phyloP scores from a whole-genome alignment of 1,139 yeast species.

The Arxiozyma telluris region DNA sequence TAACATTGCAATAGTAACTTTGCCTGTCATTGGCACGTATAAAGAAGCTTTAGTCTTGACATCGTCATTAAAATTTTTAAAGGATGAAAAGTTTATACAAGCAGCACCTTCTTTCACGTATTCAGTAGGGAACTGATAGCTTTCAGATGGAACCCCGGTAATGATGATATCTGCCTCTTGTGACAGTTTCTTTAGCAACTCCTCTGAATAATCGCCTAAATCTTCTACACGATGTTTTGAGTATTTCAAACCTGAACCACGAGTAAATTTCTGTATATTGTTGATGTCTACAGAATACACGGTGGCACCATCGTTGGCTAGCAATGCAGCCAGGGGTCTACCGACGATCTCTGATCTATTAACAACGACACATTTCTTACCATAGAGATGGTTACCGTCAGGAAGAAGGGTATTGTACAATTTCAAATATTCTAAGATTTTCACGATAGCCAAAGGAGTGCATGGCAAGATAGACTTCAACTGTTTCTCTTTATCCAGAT shows the following conservation, averaged over 20 bases:
- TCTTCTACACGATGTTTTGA: conserved; percentile 79
- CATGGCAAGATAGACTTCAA: conserved; percentile 90
- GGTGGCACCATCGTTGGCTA: conserved; percentile 96
- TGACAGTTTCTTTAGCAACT: conserved; percentile 53
- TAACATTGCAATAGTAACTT: conserved; percentile 91
- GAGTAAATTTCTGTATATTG: conserved; percentile 80
- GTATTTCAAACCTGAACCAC: conserved; percentile 84
- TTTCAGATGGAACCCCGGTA: conserved; percentile 85
- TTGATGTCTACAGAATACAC: conserved; percentile 87
- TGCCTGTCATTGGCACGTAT: conserved; percentile 92
- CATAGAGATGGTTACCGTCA: conserved; percentile 86
- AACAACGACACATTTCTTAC: conserved; percentile 81
- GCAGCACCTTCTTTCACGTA: conserved; percentile 79
- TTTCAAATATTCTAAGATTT: conserved; percentile 81
- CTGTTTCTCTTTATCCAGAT: conserved; percentile 55
- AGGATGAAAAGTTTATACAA: conserved; percentile 81
- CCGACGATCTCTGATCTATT: conserved; percentile 96
- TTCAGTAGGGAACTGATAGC: conserved; percentile 78
- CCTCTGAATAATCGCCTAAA: conserved; percentile 38
- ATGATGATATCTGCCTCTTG: conserved; percentile 79
- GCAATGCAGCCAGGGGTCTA: conserved; percentile 86
- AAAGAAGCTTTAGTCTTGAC: conserved; percentile 80
- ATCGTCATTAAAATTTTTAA: conserved; percentile 71
- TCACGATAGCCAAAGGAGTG: conserved; percentile 90
- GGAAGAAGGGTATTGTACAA: conserved; percentile 74